Conservation (phyloP, 129 eudicot species). For the Solidago caesia region DNA sequence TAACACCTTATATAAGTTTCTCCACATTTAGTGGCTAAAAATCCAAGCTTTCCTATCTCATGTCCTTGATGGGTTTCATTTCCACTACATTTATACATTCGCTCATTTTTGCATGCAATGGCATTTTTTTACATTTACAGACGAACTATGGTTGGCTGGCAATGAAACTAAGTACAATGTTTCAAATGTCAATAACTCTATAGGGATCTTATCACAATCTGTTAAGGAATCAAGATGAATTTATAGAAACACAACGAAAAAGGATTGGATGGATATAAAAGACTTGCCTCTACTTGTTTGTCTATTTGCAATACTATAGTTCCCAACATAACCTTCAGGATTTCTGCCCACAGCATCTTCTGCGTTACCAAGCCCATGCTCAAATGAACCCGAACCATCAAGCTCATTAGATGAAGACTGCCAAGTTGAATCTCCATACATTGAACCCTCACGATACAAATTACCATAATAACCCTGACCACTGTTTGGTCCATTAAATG, state of each 20-base stretch:
- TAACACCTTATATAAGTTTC: too few species aligned
- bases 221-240: conserved; percentile 10
- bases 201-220: not conserved
- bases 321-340: conserved; percentile 69
- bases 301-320: conserved; percentile 65
- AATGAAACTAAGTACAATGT: conserved; percentile 10
- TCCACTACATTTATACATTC: conserved; percentile 6
- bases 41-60: too few species aligned
- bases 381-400: conserved; percentile 54
- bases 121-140: conserved; percentile 11
- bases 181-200: not conserved
- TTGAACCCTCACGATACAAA: conserved; percentile 49
- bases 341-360: conserved; percentile 48
- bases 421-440: conserved; percentile 75
- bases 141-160: not conserved
- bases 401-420: conserved; percentile 55
- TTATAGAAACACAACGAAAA: not conserved
- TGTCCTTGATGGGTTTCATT: not conserved
- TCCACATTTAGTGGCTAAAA: too few species aligned
- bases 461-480: conserved; percentile 59
- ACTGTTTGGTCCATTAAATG: conserved; percentile 43
- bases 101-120: conserved; percentile 3
- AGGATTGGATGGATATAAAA: not conserved
- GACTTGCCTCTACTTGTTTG: conserved; percentile 70
- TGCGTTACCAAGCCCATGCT: conserved; percentile 56